Conservation (phyloP, 225 moss, liverwort and hornwort genomes). For the Sphagnum contortum region DNA sequence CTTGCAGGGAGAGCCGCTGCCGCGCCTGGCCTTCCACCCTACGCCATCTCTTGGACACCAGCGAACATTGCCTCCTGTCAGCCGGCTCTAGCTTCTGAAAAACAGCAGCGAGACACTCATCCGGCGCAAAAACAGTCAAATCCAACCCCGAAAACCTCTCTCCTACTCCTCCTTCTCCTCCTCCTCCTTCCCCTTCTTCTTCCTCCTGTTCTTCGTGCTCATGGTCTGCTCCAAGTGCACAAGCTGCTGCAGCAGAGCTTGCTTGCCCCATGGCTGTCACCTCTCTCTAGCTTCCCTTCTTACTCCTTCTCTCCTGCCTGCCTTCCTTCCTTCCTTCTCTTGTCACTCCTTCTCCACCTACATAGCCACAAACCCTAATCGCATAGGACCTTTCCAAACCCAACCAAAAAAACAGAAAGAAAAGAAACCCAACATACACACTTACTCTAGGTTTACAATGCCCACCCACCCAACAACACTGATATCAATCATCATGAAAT, state of each 20-base stretch:
- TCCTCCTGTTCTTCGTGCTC: slow-evolving; percentile 4
- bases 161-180: slow-evolving; percentile 11
- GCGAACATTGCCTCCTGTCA: slow-evolving; percentile 74
- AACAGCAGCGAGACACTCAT: slow-evolving; percentile 83
- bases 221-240: slow-evolving; percentile 36
- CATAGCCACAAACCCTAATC: too few relatives aligned
- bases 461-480: too few relatives aligned
- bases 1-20: slow-evolving; percentile 63
- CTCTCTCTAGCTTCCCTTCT: too few relatives aligned
- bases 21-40: slow-evolving; percentile 80
- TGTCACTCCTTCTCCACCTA: too few relatives aligned
- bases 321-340: too few relatives aligned
- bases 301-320: too few relatives aligned
- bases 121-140: slow-evolving; percentile 59
- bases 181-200: slow-evolving; percentile 14
- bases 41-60: slow-evolving; percentile 86
- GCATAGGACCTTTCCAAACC: too few relatives aligned
- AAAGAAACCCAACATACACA: too few relatives aligned
- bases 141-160: slow-evolving; percentile 27
- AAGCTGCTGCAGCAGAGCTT: slow-evolving; percentile 45
- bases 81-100: slow-evolving; percentile 66
- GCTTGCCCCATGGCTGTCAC: slow-evolving; percentile 32
- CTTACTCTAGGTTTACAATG: too few relatives aligned
- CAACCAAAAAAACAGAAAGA: too few relatives aligned
- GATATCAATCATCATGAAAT: too few relatives aligned